Evolutionary conservation across 352 stramenopile species (phyloP).

Genomic region (Phytophthora capsici): DNA sequence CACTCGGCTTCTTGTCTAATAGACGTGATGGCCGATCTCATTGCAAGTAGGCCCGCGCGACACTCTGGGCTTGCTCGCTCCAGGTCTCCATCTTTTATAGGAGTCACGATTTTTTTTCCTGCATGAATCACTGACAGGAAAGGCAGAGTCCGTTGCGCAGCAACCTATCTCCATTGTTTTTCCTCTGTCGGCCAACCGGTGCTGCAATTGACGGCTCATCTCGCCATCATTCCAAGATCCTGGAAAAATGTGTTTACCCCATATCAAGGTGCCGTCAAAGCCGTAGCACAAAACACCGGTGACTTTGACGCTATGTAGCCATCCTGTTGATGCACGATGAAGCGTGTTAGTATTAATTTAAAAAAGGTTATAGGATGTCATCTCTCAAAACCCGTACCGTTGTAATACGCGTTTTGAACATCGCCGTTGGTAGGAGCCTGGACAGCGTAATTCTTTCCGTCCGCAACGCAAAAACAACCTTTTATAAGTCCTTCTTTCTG

Average conservation of each 20-base stretch:
- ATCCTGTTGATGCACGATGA: constrained; percentile 3
- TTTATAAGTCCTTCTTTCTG: constrained; percentile 2
- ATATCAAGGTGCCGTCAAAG: constrained; percentile 9
- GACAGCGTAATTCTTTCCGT: constrained; percentile 13
- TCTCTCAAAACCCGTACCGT: no score
- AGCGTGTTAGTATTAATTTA: background rate
- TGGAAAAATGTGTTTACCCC: constrained; percentile 5
- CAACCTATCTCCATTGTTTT: background rate
- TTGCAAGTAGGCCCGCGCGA: constrained; percentile 1
- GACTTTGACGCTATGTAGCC: constrained; percentile 4
- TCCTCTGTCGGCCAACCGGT: background rate
- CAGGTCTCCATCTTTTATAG: constrained; percentile 6
- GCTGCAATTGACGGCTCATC: constrained; percentile 1
- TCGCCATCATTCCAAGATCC: constrained; percentile 14
- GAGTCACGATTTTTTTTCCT: constrained; percentile 5
- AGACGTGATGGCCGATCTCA: constrained; percentile 5
- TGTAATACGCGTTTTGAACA: constrained; percentile 14
- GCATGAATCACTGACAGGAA: constrained; percentile 9
- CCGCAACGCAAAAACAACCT: constrained; percentile 12
- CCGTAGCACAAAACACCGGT: constrained; percentile 11
- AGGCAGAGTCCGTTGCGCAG: constrained; percentile 11
- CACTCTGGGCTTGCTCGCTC: constrained; percentile 9
- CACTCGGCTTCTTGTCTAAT: constrained; percentile 10
- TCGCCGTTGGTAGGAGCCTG: constrained; percentile 1
- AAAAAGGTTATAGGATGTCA: no score